Base-by-base conservation (phyloP, 163 green algal genomes). In the Scenedesmus sp. region DNA sequence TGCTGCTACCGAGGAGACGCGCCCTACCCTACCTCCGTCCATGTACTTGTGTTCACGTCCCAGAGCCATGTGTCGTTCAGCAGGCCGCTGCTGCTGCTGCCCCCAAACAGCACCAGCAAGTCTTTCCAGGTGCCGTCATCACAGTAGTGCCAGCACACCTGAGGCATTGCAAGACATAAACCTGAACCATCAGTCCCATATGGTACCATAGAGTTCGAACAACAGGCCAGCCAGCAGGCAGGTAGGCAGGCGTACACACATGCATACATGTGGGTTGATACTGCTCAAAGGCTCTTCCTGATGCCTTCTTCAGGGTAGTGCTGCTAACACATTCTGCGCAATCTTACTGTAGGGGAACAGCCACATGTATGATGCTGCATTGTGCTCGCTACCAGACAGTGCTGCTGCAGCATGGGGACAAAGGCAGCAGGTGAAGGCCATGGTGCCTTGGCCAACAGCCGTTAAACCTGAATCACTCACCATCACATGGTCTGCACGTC, bases 141-240 rank as follows among this genome's bases (percentile, higher is more conserved):
- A 62, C 88, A 91, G 60, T 91, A 91, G 60, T 91, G 88, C 88
- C 88, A 91, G 60, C 60, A 87, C 73, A 82, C 87, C 86, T 90
- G 66, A 34, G 26, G 64, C 54, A 73, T 46, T 10, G 18, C 26
- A 87, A 13, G 0, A 4, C 55, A 66, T 0, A 55, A 16, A 73
- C 16, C 55, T 55, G 82, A 7, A 67, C 0, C 16, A 54, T 18
- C 16, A 52, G 81, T 18, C 18, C 3, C 20, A 86, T 1, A n/a
- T n/a, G n/a, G n/a, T n/a, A 64, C 54, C 15, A 86, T 23, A 85
- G 1, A 57, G 1, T 2, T 60, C 54, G 26, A 84, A 34, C 26
- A 84, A 6, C 18, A 84, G 26, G 10, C n/a, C 26, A 26, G 57
- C 26, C 77, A 84, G 77, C 26, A 57, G 76, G 34, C 34, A 46